Conservation (phyloP, 768 basidiomycete species). For the Saitozyma sp. region DNA sequence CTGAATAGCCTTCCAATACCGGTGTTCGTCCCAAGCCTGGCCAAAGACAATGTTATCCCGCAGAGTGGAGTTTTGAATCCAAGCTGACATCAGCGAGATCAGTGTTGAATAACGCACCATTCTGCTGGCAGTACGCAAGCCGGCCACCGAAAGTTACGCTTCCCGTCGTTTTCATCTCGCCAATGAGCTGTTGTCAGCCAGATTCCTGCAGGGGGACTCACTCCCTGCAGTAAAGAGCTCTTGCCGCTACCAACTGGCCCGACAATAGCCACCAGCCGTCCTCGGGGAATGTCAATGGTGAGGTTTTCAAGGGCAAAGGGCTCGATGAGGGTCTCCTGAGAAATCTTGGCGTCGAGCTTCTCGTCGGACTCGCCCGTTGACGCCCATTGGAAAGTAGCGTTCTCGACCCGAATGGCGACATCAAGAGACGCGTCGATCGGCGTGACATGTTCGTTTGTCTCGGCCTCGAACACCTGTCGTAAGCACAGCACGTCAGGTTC, state of each 20-base stretch:
- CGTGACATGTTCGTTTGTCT: conserved; percentile 56
- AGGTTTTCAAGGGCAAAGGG: conserved; percentile 62
- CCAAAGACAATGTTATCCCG: conserved; percentile 71
- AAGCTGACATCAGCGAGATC: conserved; percentile 54
- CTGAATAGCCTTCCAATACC: conserved; percentile 67
- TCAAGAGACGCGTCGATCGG: conserved; percentile 57
- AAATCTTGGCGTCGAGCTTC: background rate
- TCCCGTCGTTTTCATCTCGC: conserved; percentile 67
- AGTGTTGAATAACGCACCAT: conserved; percentile 25
- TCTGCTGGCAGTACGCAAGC: conserved; percentile 71
- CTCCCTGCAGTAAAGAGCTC: conserved; percentile 56
- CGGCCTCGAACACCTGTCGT: conserved; percentile 60
- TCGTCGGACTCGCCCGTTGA: background rate
- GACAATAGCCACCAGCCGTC: conserved; percentile 64
- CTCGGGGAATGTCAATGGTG: conserved; percentile 61
- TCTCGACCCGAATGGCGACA: conserved; percentile 59
- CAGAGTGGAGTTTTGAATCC: conserved; percentile 69
- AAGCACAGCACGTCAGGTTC: conserved; percentile 10
- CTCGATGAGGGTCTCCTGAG: conserved; percentile 11
- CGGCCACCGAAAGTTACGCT: conserved; percentile 63
- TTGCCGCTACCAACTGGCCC: conserved; percentile 68
- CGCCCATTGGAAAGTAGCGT: conserved; percentile 64
- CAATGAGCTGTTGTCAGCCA: conserved; percentile 58
- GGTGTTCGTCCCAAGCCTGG: conserved; percentile 63
- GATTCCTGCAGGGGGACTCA: conserved; percentile 13